Conservation (phyloP, 148 eudicot species). For the Diospyros kaki region DNA sequence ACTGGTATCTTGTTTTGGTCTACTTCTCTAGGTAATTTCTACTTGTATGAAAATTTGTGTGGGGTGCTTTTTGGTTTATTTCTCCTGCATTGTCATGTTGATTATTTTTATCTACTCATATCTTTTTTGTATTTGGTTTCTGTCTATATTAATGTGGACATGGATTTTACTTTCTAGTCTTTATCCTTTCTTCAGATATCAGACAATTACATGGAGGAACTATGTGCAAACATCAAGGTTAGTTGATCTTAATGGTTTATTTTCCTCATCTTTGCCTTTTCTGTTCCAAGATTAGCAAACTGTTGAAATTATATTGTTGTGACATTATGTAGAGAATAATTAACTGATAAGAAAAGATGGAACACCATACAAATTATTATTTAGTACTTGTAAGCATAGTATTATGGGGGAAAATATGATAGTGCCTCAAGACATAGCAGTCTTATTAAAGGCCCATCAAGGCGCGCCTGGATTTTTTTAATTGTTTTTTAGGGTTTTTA, state of each 20-base stretch:
- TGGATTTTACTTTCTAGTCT: neutral
- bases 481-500: too few relatives aligned
- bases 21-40: neutral
- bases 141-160: neutral
- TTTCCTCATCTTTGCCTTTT: conserved; percentile 1
- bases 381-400: conserved; percentile 4
- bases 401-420: neutral
- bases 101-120: neutral
- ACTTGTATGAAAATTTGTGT: neutral
- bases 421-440: neutral
- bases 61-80: neutral
- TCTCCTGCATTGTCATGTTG: conserved; percentile 5
- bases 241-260: conserved; percentile 24
- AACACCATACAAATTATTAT: neutral
- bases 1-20: conserved; percentile 2
- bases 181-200: conserved; percentile 36
- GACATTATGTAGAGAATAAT: too few relatives aligned
- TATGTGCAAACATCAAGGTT: conserved; percentile 76
- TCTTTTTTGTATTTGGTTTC: neutral
- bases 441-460: too few relatives aligned
- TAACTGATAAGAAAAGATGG: neutral
- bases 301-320: conserved; percentile 3
- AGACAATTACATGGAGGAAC: conserved; percentile 68
- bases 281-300: conserved; percentile 1
- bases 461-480: too few relatives aligned